Conservation (phyloP, 805 yeast genomes). For the Spathaspora arborariae region DNA sequence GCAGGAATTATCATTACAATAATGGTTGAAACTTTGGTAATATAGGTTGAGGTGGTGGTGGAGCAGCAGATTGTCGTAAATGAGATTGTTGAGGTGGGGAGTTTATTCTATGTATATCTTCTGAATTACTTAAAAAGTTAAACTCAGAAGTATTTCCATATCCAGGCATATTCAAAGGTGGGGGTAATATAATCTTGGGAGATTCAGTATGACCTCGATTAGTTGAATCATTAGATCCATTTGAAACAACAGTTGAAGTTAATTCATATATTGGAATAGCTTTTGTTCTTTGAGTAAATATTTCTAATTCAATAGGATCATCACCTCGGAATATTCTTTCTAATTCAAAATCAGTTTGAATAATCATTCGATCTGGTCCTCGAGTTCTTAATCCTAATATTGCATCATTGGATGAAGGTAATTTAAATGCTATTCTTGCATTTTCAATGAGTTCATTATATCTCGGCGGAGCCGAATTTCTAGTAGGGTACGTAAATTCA, state of each 20-base stretch:
- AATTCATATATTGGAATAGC: conserved; percentile 33
- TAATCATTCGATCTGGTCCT: conserved; percentile 19
- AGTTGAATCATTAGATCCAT: background rate
- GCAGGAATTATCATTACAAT: conserved; percentile 8
- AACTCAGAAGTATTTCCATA: conserved; percentile 5
- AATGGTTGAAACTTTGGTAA: conserved; percentile 32
- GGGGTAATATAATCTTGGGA: conserved; percentile 10
- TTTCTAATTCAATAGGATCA: conserved; percentile 32
- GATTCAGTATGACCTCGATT: conserved; percentile 3
- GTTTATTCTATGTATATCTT: conserved; percentile 8
- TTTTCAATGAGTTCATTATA: conserved; percentile 73
- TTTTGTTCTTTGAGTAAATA: conserved; percentile 30
- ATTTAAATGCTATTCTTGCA: conserved; percentile 65
- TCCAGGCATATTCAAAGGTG: conserved; percentile 6
- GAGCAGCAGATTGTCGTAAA: too few species aligned
- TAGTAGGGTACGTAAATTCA: conserved; percentile 61
- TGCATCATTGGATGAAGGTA: conserved; percentile 7
- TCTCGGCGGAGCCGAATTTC: conserved; percentile 77
- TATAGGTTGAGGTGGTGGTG: conserved; percentile 26
- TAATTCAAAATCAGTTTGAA: conserved; percentile 33
- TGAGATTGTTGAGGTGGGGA: too few species aligned
- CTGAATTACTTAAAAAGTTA: conserved; percentile 11
- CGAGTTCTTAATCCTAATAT: conserved; percentile 24
- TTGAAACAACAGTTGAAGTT: background rate
- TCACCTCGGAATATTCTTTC: conserved; percentile 33